These are phyloP conservation scores for Cutaneotrichosporon sp. DNA, from an alignment of 1,284 basidiomycete species.

Conservation along the genomic window DNA sequence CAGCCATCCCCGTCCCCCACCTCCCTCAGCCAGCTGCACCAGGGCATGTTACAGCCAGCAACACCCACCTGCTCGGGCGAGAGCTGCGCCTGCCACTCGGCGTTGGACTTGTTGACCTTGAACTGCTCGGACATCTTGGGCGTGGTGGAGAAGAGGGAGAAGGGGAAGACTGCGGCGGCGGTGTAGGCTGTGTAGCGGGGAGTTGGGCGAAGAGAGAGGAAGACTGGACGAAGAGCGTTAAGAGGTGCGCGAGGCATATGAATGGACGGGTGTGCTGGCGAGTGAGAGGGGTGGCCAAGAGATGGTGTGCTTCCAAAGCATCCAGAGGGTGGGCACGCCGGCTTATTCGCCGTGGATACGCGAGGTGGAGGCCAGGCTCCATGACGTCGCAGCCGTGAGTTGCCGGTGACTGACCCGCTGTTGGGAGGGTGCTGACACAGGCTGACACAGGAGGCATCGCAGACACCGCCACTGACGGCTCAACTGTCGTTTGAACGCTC, in stretches of 20 bases:
- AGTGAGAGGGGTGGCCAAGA: not conserved
- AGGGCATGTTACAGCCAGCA: not conserved
- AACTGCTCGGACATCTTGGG: constrained; percentile 24
- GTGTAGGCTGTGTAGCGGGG: not conserved
- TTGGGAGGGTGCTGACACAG: too few species aligned
- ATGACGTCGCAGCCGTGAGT: not conserved
- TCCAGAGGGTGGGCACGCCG: not conserved
- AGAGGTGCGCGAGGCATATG: not conserved
- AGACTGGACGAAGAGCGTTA: not conserved
- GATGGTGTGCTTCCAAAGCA: not conserved
- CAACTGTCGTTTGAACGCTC: too few species aligned
- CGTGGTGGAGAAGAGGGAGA: constrained; percentile 26
- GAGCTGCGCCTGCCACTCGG: constrained; percentile 84
- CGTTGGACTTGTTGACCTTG: constrained; percentile 64
- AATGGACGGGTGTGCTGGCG: not conserved
- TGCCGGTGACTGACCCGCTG: too few species aligned
- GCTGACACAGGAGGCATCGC: too few species aligned
- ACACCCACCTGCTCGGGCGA: constrained; percentile 73
- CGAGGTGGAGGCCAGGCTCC: not conserved
- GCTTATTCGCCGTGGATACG: not conserved
- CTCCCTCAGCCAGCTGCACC: not conserved
- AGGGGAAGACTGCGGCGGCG: constrained; percentile 5
- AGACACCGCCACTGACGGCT: too few species aligned
- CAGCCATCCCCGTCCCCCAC: not conserved
- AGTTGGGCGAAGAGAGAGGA: not conserved